Percentiles rank a stretch among this genome's conserved stretches.
Conservation (phyloP, 2,329 filamentous ascomycete species). For the Paracoccidioides brasiliensis region DNA sequence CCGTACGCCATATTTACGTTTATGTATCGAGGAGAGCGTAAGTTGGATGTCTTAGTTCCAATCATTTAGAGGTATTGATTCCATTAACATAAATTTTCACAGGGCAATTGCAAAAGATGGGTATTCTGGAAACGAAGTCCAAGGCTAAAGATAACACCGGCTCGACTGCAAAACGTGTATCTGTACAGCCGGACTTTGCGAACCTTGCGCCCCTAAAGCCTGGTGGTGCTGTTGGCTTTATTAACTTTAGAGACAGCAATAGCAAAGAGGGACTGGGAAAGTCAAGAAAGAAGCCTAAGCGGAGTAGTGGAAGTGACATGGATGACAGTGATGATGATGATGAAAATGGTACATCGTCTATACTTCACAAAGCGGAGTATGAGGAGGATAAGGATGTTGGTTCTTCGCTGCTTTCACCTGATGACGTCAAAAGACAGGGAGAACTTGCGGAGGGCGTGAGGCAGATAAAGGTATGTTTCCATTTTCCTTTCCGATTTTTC, state of each 20-base stretch:
- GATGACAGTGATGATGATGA: conserved; percentile 54
- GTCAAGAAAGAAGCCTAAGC: conserved; percentile 51
- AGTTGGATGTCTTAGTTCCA: conserved; percentile 28
- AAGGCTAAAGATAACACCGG: conserved; percentile 51
- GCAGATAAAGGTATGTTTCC: conserved; percentile 50
- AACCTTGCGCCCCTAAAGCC: conserved; percentile 73
- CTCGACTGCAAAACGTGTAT: conserved; percentile 60
- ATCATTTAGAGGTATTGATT: neutral
- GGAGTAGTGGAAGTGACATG: conserved; percentile 46
- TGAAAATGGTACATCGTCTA: conserved; percentile 51
- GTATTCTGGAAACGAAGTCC: conserved; percentile 54
- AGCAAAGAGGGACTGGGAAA: conserved; percentile 37
- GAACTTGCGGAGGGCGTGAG: conserved; percentile 51
- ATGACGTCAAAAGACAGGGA: conserved; percentile 47
- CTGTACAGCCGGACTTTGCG: conserved; percentile 71
- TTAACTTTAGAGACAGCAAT: conserved; percentile 64
- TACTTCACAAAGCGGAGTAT: conserved; percentile 52
- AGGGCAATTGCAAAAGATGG: conserved; percentile 97
- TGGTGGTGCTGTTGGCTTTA: conserved; percentile 79
- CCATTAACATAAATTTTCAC: conserved; percentile 4
- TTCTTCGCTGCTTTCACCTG: conserved; percentile 39
- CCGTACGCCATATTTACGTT: conserved; percentile 97
- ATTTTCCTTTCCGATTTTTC: neutral
- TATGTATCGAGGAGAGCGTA: conserved; percentile 90
- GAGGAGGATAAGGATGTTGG: conserved; percentile 38